Evolutionary conservation across 2,329 filamentous ascomycete species (phyloP), one percentile per base, ranked within the genome.

Genomic region (Golovinomyces cichoracearum): DNA sequence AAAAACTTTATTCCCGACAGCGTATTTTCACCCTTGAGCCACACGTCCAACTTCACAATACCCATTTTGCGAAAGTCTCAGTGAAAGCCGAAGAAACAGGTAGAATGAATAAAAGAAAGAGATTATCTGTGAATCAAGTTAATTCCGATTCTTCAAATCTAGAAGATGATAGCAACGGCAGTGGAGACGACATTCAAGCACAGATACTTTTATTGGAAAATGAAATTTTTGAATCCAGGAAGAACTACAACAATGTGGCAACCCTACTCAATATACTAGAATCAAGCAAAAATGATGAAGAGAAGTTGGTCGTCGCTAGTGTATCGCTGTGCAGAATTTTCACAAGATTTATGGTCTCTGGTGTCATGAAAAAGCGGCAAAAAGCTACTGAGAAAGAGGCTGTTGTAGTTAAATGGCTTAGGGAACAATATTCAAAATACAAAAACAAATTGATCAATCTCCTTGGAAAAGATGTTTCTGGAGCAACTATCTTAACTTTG

Each of bases 241-340:
- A 85, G 63, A 74, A 93, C 64, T 93, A 92, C 69, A 93, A 93
- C 68, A 84, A 93, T 60, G 88, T 95, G 58, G 71, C 75, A 6
- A 73, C 71, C 10, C 65, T 95, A 33, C 67, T 93, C 42, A 70
- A 70, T 38, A 71, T 76, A 57, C 64, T 75, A 33, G 61, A 71
- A 57, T 66, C 65, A 31, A 65, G 66, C 31, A 64, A 70, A 2
- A 61, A 66, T 19, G 66, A 71, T 17, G 62, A 67, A 1, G 72
- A 78, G 40, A 67, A 73, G 3, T 69, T 73, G 10, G 66, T 83
- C 44, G 65, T 82, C 29, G 81, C 85, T 0, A 74, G 79, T 0
- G 78, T 94, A 19, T 79, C 86, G 1, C 69, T 94, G 45, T 93
- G 85, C 63, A 74, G 86, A 56, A 76, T 92, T 31, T 94, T 94